Base-by-base conservation (phyloP, 2,329 filamentous ascomycete species). In the Harringtonia lauricola region DNA sequence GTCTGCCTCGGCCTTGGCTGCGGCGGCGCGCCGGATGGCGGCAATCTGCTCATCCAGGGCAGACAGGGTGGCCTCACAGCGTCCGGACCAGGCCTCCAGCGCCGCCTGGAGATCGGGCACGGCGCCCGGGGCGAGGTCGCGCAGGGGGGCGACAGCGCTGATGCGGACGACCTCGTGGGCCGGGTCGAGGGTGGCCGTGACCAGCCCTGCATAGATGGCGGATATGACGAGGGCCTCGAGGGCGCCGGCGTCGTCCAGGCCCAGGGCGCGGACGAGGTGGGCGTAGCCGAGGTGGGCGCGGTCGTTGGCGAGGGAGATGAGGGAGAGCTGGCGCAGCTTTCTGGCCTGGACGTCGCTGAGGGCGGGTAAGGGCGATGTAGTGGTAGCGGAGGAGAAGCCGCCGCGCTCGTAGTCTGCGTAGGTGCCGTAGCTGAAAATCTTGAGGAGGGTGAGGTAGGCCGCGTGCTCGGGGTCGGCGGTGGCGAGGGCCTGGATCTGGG, bases 381-480 rank as follows among this genome's bases (percentile, higher is more conserved):
- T 15, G 14, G 28, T 17, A 15, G 38, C 5, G 36, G 39, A 2
- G 13, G 36, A 9, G 35, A 15, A 2, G 40, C 36, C 12, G 24
- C 44, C 39, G 13, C 59, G n/a, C 55, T 51, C 57, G 68, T 95
- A 95, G 54, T 82, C 76, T 47, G 75, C 67, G 70, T 87, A 95
- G 47, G 87, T 95, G 48, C 90, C 92, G 71, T 92, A 87, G 47
- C 88, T 86, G 64, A 98, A 98, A 55, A 94, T 81, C 62, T 89
- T 75, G 36, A 98, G 81, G 14, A 94, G 73, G 2, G 69, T 76
- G 41, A 92, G 71, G 62, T 86, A 65, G 4, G 66, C 53, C 2
- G 71, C 65, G 55, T 82, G 76, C 39, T 94, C 83, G 30, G 71
- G 59, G n/a, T 54, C 51, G 18, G 56, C 57, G 9, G 61, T 60